Percentiles rank a stretch among this genome's conserved stretches.
phyloP scores from a whole-genome alignment of 2,329 filamentous ascomycete genomes.

The Alternaria brassicae region DNA sequence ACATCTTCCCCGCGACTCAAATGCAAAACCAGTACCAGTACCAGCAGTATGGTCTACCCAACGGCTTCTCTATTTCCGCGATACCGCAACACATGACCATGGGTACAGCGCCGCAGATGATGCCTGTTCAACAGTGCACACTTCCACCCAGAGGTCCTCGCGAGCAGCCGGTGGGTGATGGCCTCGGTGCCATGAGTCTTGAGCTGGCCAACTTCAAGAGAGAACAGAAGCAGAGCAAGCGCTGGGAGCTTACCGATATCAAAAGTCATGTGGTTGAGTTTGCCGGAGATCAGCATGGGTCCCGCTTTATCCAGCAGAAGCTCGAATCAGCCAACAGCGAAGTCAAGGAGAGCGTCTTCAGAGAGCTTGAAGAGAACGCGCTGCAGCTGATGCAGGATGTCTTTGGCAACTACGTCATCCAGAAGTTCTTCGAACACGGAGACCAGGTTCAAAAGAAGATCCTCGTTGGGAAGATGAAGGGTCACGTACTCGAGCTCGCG shows the following conservation, averaged over 20 bases:
- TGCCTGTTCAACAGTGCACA: slow-evolving; percentile 48
- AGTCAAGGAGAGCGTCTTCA: slow-evolving; percentile 90
- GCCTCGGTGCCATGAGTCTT: slow-evolving; percentile 68
- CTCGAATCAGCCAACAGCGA: slow-evolving; percentile 93
- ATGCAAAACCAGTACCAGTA: slow-evolving; percentile 46
- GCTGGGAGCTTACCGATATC: slow-evolving; percentile 87
- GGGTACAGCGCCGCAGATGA: slow-evolving; percentile 45
- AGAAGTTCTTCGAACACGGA: slow-evolving; percentile 96
- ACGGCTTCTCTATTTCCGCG: slow-evolving; percentile 46
- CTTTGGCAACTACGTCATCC: slow-evolving; percentile 97
- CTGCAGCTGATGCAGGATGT: slow-evolving; percentile 93
- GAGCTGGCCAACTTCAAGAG: slow-evolving; percentile 81
- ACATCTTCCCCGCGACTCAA: slow-evolving; percentile 47
- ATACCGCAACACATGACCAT: slow-evolving; percentile 46
- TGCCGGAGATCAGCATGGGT: slow-evolving; percentile 93
- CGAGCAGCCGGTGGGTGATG: slow-evolving; percentile 61
- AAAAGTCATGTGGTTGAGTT: slow-evolving; percentile 90
- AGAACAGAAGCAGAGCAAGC: slow-evolving; percentile 74
- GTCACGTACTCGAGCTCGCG: slow-evolving; percentile 79
- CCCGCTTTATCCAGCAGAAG: slow-evolving; percentile 93
- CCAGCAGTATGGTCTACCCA: slow-evolving; percentile 47
- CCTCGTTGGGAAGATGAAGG: slow-evolving; percentile 85
- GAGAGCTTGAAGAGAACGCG: slow-evolving; percentile 83
- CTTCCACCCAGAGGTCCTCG: slow-evolving; percentile 55
- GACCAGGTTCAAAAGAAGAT: slow-evolving; percentile 92